Evolutionary conservation across 768 basidiomycete species (phyloP), one percentile per base, ranked within the genome.

Genomic region (Pulveroboletus sp.): DNA sequence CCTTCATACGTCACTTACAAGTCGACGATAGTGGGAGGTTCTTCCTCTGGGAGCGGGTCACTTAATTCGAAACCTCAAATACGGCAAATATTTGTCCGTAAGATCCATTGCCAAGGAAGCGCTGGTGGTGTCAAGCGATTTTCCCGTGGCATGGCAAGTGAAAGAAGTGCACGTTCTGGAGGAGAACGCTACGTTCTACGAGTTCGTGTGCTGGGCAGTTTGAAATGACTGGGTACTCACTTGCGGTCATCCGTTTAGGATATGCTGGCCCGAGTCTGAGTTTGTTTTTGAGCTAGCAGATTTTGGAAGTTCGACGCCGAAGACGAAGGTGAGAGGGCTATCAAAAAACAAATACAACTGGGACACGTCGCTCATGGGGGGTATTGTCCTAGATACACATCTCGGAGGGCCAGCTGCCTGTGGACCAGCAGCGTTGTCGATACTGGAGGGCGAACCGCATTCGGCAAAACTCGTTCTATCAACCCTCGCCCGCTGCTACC

Each of bases 371-470:
- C 33, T 52, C 42, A 58, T 28, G 26, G 17, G 17, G 6, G 4
- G 17, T 33, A 14, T 14, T 17, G 24, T 32, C 3, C 36, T 21
- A 65, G 64, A 49, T 65, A 49, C 46, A 62, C 39, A 47, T 65
- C 7, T 54, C 65, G 9, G 64, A 66, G 8, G 60, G 57, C 15
- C 58, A 64, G 17, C 33, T 62, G 3, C 5, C 54, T 15, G 39
- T 55, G 0, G 62, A 55, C 41, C 52, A 60, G 9, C 64, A 66
- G 52, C 65, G 65, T 30, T 62, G 60, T 40, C 58, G 64, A 35
- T 66, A 51, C 65, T 66, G 64, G 64, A 66, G 49, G 31, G 64
- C 65, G 9, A 67, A 49, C 32, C 64, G 65, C 18, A 56, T 60
- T 47, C 60, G 64, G 33, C 64, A 66, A 42, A 28, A 11, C 37